These are phyloP conservation scores for Anaeromyces robustus DNA, from an alignment of 192 early-diverging fungal species.

Conservation along the genomic window DNA sequence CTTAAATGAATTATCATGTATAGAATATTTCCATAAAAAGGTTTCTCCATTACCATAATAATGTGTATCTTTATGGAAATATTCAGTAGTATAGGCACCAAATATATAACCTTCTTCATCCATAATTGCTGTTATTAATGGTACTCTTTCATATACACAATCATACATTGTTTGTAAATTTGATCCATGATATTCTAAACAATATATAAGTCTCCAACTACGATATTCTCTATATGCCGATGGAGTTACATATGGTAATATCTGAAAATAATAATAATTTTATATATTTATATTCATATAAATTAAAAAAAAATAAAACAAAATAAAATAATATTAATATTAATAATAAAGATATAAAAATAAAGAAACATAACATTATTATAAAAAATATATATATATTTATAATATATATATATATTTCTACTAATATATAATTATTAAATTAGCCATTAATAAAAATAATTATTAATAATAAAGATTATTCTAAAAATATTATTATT, in stretches of 20 bases:
- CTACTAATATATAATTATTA: no score
- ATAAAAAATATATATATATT: no score
- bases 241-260: not conserved
- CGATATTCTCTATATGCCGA: not conserved
- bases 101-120: not conserved
- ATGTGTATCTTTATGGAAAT: not conserved
- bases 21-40: not conserved
- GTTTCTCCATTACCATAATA: not conserved
- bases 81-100: not conserved
- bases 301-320: no score
- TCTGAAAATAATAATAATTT: not conserved
- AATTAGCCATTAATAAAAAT: no score
- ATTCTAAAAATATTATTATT: no score
- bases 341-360: no score
- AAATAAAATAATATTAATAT: no score
- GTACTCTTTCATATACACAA: not conserved
- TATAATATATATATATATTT: no score
- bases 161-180: not conserved
- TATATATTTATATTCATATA: no score
- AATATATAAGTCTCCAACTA: not conserved
- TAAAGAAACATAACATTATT: no score
- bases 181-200: not conserved
- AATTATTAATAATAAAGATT: no score
- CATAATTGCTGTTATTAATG: not conserved
- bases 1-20: not conserved